Base-by-base conservation (phyloP, 169 alveolate species). In the Cryptosporidium canis region DNA sequence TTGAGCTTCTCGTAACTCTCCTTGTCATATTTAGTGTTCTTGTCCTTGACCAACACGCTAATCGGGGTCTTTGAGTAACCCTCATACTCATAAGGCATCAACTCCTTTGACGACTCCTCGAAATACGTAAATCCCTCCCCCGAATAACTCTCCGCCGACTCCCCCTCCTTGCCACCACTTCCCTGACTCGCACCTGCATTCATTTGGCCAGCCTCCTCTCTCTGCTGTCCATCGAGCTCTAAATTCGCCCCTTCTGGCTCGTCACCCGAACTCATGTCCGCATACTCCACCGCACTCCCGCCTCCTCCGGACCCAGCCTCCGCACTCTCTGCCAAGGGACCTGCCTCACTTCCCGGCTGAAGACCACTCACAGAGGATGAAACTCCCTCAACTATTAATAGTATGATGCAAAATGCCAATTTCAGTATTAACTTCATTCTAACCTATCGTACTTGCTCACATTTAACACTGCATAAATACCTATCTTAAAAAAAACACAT, bases 21-120 rank as follows among this genome's bases (percentile, higher is more conserved):
- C n/a, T 61, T 48, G 24, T 58, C 58, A 31, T 55, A 61, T 41
- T 31, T n/a, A 14, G 35, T 43, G 29, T 58, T 61, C 33, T 41
- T 77, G 8, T 77, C 72, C 14, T 58, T 39, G 24, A 58, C 77
- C 70, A 55, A 43, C 8, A 41, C 51, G 18, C 66, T 61, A 2
- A 70, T 51, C 33, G 84, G 84, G 2, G 77, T 58, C 16, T 43
- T 77, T 37, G 47, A 29, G 16, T 77, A 77, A 43, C 61, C 37
- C 11, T 58, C 47, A 43, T 77, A 77, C 16, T 77, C 87, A 21
- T 55, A 21, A 0, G 43, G 16, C 87, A 77, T 77, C 72, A 77
- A 41, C 29, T 56, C 87, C 27, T 39, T 77, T 18, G 87, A 77
- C 9, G 41, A 33, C 47, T 77, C 87, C 33, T 77, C 87, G 27